Percentiles rank a stretch among this genome's conserved stretches.
These are phyloP conservation scores for Kwoniella mangroviensis DNA, from an alignment of 768 basidiomycete genomes.

Conservation along the genomic window DNA sequence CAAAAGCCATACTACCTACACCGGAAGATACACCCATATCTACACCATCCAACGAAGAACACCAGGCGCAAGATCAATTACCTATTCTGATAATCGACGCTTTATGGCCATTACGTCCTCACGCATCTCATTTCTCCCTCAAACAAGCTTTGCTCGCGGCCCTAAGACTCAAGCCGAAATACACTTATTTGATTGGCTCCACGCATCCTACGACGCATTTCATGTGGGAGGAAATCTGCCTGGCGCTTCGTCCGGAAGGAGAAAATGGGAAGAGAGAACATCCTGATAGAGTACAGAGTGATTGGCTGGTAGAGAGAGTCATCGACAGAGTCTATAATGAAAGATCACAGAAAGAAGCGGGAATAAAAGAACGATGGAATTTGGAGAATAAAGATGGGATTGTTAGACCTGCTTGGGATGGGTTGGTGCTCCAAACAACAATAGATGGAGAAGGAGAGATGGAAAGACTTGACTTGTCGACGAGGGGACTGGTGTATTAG, in stretches of 20 bases:
- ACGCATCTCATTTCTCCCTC: conserved; percentile 83
- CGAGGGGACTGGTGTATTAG: conserved; percentile 29
- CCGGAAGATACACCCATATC: conserved; percentile 9
- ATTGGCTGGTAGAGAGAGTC: conserved; percentile 62
- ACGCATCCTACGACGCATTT: conserved; percentile 78
- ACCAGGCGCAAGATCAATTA: conserved; percentile 42
- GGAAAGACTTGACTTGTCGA: conserved; percentile 14
- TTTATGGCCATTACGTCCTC: conserved; percentile 65
- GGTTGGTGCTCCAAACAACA: conserved; percentile 65
- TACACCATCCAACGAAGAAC: conserved; percentile 11
- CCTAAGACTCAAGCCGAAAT: conserved; percentile 65
- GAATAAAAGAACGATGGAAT: conserved; percentile 62
- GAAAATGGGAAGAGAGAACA: conserved; percentile 43
- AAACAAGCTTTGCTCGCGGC: conserved; percentile 66
- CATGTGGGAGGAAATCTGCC: conserved; percentile 71
- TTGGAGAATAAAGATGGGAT: conserved; percentile 61
- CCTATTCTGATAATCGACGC: conserved; percentile 78
- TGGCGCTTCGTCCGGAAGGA: conserved; percentile 59
- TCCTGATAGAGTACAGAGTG: conserved; percentile 51
- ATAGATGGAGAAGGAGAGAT: conserved; percentile 17
- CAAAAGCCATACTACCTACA: conserved; percentile 22
- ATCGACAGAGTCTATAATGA: conserved; percentile 60
- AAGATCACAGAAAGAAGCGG: conserved; percentile 53
- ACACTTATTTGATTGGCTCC: conserved; percentile 77
- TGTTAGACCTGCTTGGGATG: conserved; percentile 75